Percentiles rank a stretch among this genome's conserved stretches.
Evolutionary conservation across 768 basidiomycete species (phyloP).

Genomic region (Russula sp.): DNA sequence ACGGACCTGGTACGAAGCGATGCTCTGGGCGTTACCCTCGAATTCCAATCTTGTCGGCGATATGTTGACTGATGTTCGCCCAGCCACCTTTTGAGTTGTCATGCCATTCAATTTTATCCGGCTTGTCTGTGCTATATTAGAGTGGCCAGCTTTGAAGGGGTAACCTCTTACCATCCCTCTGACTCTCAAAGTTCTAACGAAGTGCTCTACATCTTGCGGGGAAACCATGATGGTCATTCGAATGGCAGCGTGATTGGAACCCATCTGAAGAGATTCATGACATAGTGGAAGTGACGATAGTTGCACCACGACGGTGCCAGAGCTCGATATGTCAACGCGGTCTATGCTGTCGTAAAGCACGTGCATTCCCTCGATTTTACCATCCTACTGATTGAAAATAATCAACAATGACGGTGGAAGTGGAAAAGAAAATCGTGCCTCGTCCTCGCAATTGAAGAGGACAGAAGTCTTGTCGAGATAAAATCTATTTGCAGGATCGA

Average conservation of each 20-base stretch:
- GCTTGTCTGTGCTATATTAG: background rate
- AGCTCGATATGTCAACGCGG: constrained; percentile 9
- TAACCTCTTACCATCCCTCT: constrained; percentile 8
- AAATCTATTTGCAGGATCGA: constrained; percentile 15
- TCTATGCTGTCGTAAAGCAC: constrained; percentile 10
- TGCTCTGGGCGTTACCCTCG: background rate
- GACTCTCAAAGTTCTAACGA: constrained; percentile 7
- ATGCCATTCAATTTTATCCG: constrained; percentile 16
- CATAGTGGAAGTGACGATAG: constrained; percentile 9
- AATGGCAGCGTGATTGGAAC: background rate
- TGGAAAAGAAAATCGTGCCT: constrained; percentile 7
- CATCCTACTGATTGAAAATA: constrained; percentile 7
- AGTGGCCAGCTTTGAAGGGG: background rate
- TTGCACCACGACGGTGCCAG: constrained; percentile 5
- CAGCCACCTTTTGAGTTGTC: background rate
- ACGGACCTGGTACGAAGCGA: constrained; percentile 21
- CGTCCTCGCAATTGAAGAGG: constrained; percentile 20
- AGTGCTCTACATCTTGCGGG: constrained; percentile 4
- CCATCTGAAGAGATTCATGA: constrained; percentile 9
- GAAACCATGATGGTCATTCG: constrained; percentile 6
- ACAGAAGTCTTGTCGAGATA: constrained; percentile 20
- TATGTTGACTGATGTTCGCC: constrained; percentile 16
- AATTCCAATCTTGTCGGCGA: constrained; percentile 23
- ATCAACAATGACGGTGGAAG: background rate
- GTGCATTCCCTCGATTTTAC: constrained; percentile 19